Conservation (phyloP, 164 flowering plant species). For the Annona cherimola region DNA sequence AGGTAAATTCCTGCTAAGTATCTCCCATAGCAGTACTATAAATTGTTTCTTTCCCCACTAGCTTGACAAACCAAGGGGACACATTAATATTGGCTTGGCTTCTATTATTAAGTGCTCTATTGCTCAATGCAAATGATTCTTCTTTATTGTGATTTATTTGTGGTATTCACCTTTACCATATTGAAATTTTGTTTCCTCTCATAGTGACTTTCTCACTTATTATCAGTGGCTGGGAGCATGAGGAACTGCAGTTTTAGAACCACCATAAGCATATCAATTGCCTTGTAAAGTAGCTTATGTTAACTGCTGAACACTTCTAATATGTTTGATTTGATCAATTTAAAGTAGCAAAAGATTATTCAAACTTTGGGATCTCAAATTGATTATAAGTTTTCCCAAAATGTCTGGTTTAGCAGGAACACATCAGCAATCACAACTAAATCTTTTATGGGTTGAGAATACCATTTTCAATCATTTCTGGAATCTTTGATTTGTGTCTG, state of each 20-base stretch:
- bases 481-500: too few relatives aligned
- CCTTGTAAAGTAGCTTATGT: not conserved
- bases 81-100: not conserved
- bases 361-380: not conserved
- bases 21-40: not conserved
- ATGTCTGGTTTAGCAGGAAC: not conserved
- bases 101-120: too few relatives aligned
- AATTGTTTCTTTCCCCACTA: not conserved
- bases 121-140: not conserved
- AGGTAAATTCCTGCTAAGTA: slow-evolving; percentile 30
- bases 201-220: not conserved
- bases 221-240: not conserved
- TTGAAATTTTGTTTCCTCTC: not conserved
- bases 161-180: not conserved
- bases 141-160: not conserved
- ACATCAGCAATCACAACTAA: too few relatives aligned
- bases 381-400: not conserved
- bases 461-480: too few relatives aligned
- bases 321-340: not conserved
- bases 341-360: not conserved
- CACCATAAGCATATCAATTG: not conserved
- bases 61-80: not conserved
- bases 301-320: not conserved
- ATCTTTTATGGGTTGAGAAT: too few relatives aligned
- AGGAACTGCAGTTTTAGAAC: not conserved